A percentile compares a stretch with the other conserved stretches of the same genome.
Evolutionary conservation across 1,284 basidiomycete species (phyloP).

Genomic region (Anthracocystis walkeri): DNA sequence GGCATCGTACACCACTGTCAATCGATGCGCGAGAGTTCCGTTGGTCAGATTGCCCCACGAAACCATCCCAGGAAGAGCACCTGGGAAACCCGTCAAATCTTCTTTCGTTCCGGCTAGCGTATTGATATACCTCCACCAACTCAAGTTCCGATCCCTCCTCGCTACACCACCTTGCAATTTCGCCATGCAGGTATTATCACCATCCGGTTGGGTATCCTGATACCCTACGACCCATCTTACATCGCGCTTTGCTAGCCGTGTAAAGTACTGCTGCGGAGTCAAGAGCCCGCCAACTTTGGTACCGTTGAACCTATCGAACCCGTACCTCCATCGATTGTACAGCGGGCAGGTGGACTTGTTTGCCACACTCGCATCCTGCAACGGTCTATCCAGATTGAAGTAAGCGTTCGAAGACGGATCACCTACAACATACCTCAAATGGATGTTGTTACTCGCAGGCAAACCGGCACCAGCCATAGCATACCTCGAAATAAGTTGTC

Average conservation of each 20-base stretch:
- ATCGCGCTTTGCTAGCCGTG: conserved; percentile 55
- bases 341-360: conserved; percentile 43
- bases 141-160: conserved; percentile 64
- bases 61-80: conserved; percentile 22
- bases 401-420: conserved; percentile 66
- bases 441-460: conserved; percentile 26
- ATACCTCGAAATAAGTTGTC: conserved; percentile 65
- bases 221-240: conserved; percentile 64
- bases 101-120: conserved; percentile 58
- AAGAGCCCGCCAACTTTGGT: conserved; percentile 26
- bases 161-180: conserved; percentile 62
- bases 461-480: conserved; percentile 56
- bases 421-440: conserved; percentile 64
- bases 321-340: conserved; percentile 67
- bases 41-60: conserved; percentile 53
- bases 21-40: conserved; percentile 41
- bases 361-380: conserved; percentile 47
- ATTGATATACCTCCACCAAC: conserved; percentile 67
- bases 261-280: conserved; percentile 59
- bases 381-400: conserved; percentile 61
- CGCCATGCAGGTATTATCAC: conserved; percentile 68
- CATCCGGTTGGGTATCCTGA: conserved; percentile 54
- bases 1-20: conserved; percentile 60
- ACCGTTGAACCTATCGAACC: conserved; percentile 57
- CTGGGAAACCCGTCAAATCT: conserved; percentile 64